Evolutionary conservation across 495 filamentous ascomycete genomes (phyloP).

Genomic region (Durotheca rogersii): DNA sequence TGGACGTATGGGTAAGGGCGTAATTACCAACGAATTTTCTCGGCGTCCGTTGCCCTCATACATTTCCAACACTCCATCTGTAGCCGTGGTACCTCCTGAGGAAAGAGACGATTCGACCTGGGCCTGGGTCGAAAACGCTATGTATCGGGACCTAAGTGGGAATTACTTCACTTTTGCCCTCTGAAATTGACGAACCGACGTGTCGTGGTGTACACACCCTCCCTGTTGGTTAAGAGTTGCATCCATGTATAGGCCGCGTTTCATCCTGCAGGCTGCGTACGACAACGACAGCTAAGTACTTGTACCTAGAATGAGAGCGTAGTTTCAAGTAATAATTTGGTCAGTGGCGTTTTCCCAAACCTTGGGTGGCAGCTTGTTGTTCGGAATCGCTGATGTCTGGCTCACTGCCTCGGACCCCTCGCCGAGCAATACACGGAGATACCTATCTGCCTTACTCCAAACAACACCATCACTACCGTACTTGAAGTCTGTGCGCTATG

Average conservation of each 20-base stretch:
- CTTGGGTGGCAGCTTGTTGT: no score
- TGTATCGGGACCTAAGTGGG: constrained; percentile 21
- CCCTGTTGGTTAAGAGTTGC: constrained; percentile 6
- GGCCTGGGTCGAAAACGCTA: constrained; percentile 25
- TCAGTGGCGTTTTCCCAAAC: not conserved
- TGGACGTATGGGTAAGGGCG: constrained; percentile 3
- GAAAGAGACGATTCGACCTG: constrained; percentile 14
- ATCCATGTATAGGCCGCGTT: not conserved
- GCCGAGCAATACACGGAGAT: no score
- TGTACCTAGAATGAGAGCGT: not conserved
- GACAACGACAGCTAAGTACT: not conserved
- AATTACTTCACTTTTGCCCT: constrained; percentile 26
- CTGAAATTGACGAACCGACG: constrained; percentile 6
- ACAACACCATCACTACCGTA: no score
- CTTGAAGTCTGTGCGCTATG: not conserved
- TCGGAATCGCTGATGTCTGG: no score
- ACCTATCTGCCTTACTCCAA: no score
- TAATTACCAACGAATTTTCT: constrained; percentile 1
- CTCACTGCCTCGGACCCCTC: no score
- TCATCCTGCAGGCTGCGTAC: constrained; percentile 1
- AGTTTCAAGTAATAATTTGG: not conserved
- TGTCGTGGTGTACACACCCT: no score
- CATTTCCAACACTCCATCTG: constrained; percentile 4
- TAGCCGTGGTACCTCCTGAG: constrained; percentile 1
- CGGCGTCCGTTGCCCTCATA: constrained; percentile 10